These are phyloP conservation scores for Gracilaria domingensis DNA, from an alignment of 23 red algal genomes.

Conservation along the genomic window DNA sequence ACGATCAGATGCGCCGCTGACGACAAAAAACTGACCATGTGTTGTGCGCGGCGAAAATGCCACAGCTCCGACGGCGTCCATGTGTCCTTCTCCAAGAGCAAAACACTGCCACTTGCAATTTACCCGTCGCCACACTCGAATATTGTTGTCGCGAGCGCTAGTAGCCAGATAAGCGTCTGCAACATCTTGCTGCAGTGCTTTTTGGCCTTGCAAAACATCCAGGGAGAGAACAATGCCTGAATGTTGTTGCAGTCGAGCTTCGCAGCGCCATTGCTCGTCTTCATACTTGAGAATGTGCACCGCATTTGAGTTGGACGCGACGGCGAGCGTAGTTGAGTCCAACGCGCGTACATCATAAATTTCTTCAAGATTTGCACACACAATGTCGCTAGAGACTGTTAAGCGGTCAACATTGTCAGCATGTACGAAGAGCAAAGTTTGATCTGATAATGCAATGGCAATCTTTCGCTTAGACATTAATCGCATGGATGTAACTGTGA, in stretches of 20 bases:
- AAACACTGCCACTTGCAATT: constrained; percentile 52
- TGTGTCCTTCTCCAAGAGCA: constrained; percentile 75
- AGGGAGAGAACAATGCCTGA: constrained; percentile 73
- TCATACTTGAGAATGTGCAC: constrained; percentile 46
- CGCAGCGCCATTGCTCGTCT: constrained; percentile 4
- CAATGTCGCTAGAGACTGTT: background rate
- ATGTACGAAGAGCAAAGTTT: constrained; percentile 51
- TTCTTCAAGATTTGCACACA: constrained; percentile 86
- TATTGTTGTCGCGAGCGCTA: constrained; percentile 62
- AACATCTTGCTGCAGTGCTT: constrained; percentile 8
- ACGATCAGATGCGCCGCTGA: constrained; percentile 76
- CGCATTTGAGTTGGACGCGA: constrained; percentile 64
- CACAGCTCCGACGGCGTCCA: constrained; percentile 81
- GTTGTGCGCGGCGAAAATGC: constrained; percentile 52
- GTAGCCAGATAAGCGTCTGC: constrained; percentile 53
- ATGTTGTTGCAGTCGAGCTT: constrained; percentile 52
- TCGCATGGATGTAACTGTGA: constrained; percentile 17
- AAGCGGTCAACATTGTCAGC: background rate
- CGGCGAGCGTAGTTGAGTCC: background rate
- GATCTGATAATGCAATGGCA: constrained; percentile 53
- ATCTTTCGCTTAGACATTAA: constrained; percentile 29
- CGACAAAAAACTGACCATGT: constrained; percentile 68
- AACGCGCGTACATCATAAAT: constrained; percentile 77
- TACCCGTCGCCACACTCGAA: constrained; percentile 71
- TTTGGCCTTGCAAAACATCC: constrained; percentile 43